Base-by-base conservation (phyloP, 2,329 filamentous ascomycete genomes). In the Penicillium paneum region DNA sequence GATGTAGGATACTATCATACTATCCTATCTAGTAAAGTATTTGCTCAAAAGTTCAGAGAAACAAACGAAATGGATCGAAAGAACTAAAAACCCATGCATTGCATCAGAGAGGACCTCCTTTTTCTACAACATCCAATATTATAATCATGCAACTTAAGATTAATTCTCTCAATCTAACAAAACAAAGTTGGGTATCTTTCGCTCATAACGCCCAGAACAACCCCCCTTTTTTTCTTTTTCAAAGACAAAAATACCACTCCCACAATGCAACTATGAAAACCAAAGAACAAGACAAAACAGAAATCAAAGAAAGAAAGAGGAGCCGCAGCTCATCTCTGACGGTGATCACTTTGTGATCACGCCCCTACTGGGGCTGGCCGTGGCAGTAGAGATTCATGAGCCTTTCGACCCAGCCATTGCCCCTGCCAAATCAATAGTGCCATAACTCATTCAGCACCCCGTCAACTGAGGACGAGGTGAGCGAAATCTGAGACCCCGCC, bases 121-220 rank as follows among this genome's bases (percentile, higher is more conserved):
- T 3, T 21, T 12, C 12, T 41, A 41, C 21, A 24, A 24, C 15
- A 12, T 42, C 5, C 40, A 12, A 17, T 12, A 29, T 10, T 15
- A 12, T 49, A 49, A 34, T 24, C 35, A 31, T 32, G 19, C 15
- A 38, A 26, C 13, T 19, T 47, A n/a, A 17, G 6, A 6, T 35
- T 29, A 12, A 29, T 28, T 13, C 11, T 46, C 36, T 51, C 31
- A 35, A 39, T 38, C 11, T 31, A 31, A 29, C 19, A 41, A 34
- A 49, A 49, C 28, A 28, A 46, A 19, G 28, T 12, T 32, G 51
- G 51, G 51, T 54, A 54, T 54, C 51, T 42, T 52, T 40, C 42
- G 49, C 49, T 48, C 44, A 15, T 13, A 49, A 49, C 32, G 24
- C 34, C 15, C 17, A 31, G 12, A 49, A 54, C 44, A 39, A 45